Base-by-base conservation (phyloP, 768 basidiomycete species). In the Amanita rimosa region DNA sequence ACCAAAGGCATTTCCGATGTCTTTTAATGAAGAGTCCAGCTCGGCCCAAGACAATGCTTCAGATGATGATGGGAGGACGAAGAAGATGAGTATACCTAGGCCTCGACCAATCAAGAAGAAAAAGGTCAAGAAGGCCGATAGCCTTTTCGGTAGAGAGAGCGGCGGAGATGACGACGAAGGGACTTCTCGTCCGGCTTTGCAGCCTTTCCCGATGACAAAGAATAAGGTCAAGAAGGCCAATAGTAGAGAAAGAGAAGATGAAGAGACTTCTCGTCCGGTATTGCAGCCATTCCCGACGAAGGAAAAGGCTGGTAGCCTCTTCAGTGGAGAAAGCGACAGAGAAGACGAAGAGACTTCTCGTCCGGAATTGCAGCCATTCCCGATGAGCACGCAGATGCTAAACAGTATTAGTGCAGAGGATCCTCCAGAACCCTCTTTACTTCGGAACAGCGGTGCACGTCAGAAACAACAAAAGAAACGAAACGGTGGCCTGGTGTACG, bases 381-480 rank as follows among this genome's bases (percentile, higher is more conserved):
- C 66, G 11, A 71, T 82, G 76, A 69, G 62, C 44, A 66, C 70
- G 1, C 68, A 73, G 45, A 48, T 72, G 35, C 62, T 77, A 2
- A 58, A 62, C 8, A 68, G 66, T 41, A 68, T 71, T 40, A 55
- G 60, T 2, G 6, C 42, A 2, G 4, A 41, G 16, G 55, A 58
- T 11, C 57, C 56, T 3, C 55, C 57, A 14, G 41, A 27, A 16
- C 26, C 4, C 9, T 34, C 53, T 49, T 7, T 46, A 6, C 52
- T 51, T 6, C 39, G 39, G 41, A 51, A 41, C 33, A 47, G 39
- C 43, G 46, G 16, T 24, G 22, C 14, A 14, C 43, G 37, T 17
- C 8, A 19, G 7, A 48, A 48, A 21, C 24, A 6, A 47, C 38
- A 16, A 9, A 48, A 48, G 26, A 49, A 43, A 35, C 29, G 33